Conservation (phyloP, 1,139 yeast species). For the Pichia sp. region DNA sequence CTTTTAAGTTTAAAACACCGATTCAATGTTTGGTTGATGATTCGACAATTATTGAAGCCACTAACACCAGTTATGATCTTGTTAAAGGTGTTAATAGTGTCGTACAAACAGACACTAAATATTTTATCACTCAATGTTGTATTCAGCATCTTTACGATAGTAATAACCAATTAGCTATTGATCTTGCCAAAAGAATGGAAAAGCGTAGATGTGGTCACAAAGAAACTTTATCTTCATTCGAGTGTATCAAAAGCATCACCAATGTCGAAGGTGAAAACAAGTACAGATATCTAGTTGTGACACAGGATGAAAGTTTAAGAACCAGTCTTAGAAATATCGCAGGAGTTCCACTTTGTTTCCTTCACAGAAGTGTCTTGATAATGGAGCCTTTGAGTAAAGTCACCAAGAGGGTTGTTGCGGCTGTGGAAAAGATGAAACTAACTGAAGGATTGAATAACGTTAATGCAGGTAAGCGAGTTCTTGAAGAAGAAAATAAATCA, state of each 20-base stretch:
- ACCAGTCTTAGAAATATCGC: conserved; percentile 64
- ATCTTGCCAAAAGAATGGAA: conserved; percentile 66
- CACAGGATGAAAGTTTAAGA: conserved; percentile 68
- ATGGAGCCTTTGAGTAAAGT: conserved; percentile 88
- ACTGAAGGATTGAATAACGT: conserved; percentile 63
- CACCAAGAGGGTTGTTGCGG: conserved; percentile 46
- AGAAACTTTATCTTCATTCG: conserved; percentile 59
- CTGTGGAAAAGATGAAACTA: conserved; percentile 58
- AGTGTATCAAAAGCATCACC: conserved; percentile 69
- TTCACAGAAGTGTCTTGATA: conserved; percentile 88
- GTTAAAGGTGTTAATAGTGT: conserved; percentile 73
- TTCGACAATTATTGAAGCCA: conserved; percentile 59
- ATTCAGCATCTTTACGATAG: conserved; percentile 75
- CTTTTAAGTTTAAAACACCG: conserved; percentile 91
- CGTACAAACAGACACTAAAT: conserved; percentile 77
- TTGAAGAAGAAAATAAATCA: conserved; percentile 13
- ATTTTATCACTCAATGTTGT: conserved; percentile 95
- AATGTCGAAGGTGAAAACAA: conserved; percentile 69
- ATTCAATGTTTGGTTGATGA: conserved; percentile 85
- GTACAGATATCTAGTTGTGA: conserved; percentile 83
- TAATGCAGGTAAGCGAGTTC: conserved; percentile 29
- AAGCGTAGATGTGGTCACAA: conserved; percentile 59
- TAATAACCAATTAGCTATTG: conserved; percentile 66
- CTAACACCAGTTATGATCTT: conserved; percentile 61
- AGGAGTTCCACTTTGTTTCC: conserved; percentile 82